phyloP scores from a whole-genome alignment of 2,329 filamentous ascomycete genomes.

The Aspergillus luchuensis region DNA sequence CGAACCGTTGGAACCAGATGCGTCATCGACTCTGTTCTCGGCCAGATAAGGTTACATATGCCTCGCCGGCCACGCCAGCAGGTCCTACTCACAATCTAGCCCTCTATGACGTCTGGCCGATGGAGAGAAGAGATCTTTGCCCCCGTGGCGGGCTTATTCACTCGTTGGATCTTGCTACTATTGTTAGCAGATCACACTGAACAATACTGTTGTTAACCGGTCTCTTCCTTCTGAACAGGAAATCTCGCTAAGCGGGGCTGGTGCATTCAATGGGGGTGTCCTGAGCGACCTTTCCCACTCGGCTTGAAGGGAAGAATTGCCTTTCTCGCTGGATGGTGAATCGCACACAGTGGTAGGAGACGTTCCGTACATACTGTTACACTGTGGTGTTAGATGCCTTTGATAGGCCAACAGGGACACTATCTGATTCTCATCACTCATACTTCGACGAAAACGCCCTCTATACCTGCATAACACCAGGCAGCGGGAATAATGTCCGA shows the following conservation, averaged over 20 bases:
- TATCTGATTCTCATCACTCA: neutral
- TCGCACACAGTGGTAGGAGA: neutral
- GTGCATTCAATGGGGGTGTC: neutral
- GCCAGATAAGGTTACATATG: constrained; percentile 9
- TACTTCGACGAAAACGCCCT: neutral
- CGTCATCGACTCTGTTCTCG: constrained; percentile 7
- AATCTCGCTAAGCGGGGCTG: neutral
- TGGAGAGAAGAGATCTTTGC: neutral
- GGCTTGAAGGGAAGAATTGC: neutral
- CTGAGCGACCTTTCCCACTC: neutral
- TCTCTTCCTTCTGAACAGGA: neutral
- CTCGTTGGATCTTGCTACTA: neutral
- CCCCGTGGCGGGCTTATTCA: neutral
- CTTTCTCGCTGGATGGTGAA: neutral
- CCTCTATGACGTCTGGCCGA: neutral
- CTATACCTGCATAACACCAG: too few species aligned
- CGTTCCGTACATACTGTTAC: neutral
- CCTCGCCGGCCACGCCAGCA: neutral
- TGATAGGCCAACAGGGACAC: neutral
- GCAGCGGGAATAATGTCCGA: neutral
- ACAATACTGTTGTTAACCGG: neutral
- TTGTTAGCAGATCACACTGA: neutral
- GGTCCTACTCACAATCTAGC: neutral
- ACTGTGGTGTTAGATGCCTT: neutral
- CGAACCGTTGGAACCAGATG: neutral